These are phyloP conservation scores for Tolypocladium paradoxum DNA, from an alignment of 2,329 filamentous ascomycete genomes.

Conservation along the genomic window DNA sequence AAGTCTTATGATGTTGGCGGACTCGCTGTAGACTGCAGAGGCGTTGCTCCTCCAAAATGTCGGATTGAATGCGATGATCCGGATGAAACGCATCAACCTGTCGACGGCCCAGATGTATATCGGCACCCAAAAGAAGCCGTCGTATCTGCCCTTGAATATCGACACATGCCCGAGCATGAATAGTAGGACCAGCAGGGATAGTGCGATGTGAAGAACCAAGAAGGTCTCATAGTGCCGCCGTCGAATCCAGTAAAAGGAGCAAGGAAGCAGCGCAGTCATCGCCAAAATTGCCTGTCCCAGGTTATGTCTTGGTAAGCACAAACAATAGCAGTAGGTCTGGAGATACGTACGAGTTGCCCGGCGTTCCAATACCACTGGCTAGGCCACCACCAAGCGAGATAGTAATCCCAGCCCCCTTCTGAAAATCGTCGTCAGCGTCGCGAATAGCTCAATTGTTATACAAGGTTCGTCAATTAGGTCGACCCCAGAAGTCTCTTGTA, in stretches of 20 bases:
- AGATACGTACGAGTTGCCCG: constrained; percentile 28
- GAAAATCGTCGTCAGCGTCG: not conserved
- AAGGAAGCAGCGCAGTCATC: constrained; percentile 33
- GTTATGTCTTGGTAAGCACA: not conserved
- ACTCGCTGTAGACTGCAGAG: constrained; percentile 21
- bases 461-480: no score
- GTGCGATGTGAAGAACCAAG: constrained; percentile 36
- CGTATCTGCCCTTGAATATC: constrained; percentile 39
- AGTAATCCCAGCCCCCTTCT: not conserved
- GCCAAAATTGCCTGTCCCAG: constrained; percentile 27
- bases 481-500: not conserved
- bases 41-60: constrained; percentile 25
- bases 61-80: constrained; percentile 29
- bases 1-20: constrained; percentile 31
- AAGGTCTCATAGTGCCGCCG: constrained; percentile 42
- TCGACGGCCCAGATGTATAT: constrained; percentile 39
- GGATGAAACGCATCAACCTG: constrained; percentile 31
- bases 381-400: not conserved
- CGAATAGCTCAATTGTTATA: not conserved
- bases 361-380: constrained; percentile 28
- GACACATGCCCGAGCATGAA: constrained; percentile 43
- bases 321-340: not conserved
- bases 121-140: constrained; percentile 38
- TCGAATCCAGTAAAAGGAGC: constrained; percentile 41
- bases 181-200: constrained; percentile 38